phyloP scores from a whole-genome alignment of 257 asterid species.

The Rubia yunnanensis region DNA sequence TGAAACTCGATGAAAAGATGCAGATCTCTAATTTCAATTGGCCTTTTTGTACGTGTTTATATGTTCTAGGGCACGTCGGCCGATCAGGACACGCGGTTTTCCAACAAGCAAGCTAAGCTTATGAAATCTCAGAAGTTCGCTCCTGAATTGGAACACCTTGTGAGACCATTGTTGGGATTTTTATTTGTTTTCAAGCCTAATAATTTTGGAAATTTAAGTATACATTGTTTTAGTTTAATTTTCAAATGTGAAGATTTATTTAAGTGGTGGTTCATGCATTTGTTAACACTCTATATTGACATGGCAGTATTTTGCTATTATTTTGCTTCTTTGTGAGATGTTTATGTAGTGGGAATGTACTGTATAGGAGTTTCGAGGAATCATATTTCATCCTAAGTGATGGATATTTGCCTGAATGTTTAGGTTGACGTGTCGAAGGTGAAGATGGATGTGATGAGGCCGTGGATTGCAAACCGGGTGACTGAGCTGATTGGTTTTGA shows the following conservation, averaged over 20 bases:
- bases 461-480: conserved; percentile 95
- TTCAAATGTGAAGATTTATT: not conserved
- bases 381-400: not conserved
- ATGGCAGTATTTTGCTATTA: not conserved
- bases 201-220: not conserved
- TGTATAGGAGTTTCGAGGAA: not conserved
- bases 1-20: not conserved
- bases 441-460: conserved; percentile 89
- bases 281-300: conserved; percentile 8
- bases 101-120: conserved; percentile 96
- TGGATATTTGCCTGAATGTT: conserved; percentile 1
- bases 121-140: conserved; percentile 93
- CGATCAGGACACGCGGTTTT: conserved; percentile 95
- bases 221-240: not conserved
- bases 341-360: not conserved
- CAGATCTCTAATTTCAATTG: conserved; percentile 1
- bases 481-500: conserved; percentile 97
- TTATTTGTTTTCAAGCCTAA: not conserved
- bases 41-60: not conserved
- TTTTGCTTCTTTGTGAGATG: conserved; percentile 3
- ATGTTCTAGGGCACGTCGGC: conserved; percentile 86
- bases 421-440: conserved; percentile 94
- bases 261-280: conserved; percentile 6
- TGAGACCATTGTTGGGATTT: conserved; percentile 26
- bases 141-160: conserved; percentile 89